These are phyloP conservation scores for Phaseolus lunatus DNA, from an alignment of 306 rosid genomes.

Conservation along the genomic window DNA sequence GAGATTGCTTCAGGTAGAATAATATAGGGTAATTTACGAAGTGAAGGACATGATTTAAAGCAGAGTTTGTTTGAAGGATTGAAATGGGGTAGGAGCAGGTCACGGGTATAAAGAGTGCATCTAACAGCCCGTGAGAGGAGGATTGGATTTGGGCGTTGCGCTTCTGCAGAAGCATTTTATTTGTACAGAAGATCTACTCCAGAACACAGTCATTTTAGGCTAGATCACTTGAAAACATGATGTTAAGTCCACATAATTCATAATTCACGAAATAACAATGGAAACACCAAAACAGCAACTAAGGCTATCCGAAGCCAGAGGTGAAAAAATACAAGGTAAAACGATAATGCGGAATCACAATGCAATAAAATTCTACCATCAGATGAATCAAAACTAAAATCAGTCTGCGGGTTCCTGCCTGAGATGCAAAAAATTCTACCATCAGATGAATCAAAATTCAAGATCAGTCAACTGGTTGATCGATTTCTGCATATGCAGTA, in stretches of 20 bases:
- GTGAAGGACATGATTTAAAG: not conserved
- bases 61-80: not conserved
- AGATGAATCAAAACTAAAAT: conserved; percentile 39
- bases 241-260: conserved; percentile 43
- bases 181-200: not conserved
- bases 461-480: conserved; percentile 60
- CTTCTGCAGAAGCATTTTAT: not conserved
- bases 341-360: conserved; percentile 22
- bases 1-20: too few species aligned
- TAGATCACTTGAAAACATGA: conserved; percentile 41
- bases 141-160: too few species aligned
- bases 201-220: conserved; percentile 32
- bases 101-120: not conserved
- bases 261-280: conserved; percentile 13
- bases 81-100: not conserved
- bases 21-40: not conserved
- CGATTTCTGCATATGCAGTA: conserved; percentile 79
- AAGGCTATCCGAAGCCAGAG: conserved; percentile 25
- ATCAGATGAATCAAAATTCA: conserved; percentile 25
- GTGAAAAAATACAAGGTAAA: conserved; percentile 37
- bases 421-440: conserved; percentile 38
- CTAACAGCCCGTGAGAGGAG: not conserved
- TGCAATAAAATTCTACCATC: conserved; percentile 39
- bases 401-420: conserved; percentile 70
- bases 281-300: conserved; percentile 49